Evolutionary conservation across 1,139 yeast species (phyloP), one percentile per base, ranked within the genome.

Genomic region (Diutina rugosa): DNA sequence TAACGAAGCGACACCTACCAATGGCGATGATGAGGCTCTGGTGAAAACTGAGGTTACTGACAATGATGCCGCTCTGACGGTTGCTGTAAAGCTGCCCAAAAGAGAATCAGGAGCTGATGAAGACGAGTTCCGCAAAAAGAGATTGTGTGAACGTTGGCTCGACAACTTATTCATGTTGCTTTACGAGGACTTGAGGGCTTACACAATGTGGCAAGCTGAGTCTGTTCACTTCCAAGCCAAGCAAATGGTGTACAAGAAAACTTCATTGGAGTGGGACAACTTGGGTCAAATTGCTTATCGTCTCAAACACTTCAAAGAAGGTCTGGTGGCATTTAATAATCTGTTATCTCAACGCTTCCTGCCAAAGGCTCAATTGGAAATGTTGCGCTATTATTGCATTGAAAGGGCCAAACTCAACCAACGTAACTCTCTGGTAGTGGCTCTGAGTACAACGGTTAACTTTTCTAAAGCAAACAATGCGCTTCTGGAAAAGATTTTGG

Each of bases 81-180:
- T 65, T 7, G 79, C 72, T 1, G 62, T 74, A 21, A 74, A 73
- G 58, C 73, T 78, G 2, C 79, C 79, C 4, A 65, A 63, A 46
- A 64, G 61, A 28, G 70, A 66, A 28, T 55, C 56, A n/a, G 51
- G 21, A 14, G 48, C 44, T 7, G 26, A 46, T 9, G 51, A 48
- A 21, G 47, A 26, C 57, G 82, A 78, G 58, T 79, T 89, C 64
- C 82, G 80, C 61, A 77, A 79, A 63, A 93, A 93, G 66, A 77
- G 98, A 58, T 77, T 93, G 58, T 91, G 98, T 71, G 99, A 93
- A 69, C 79, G 96, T 63, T 91, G 99, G 97, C 76, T 93, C 58
- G 99, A 93, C 68, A 85, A 89, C 61, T 74, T 93, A 59, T 91
- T 93, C 67, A 79, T 90, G 78, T 83, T 89, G 44, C 74, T 93